Conservation (phyloP, 768 basidiomycete species). For the Russula dissimulans region DNA sequence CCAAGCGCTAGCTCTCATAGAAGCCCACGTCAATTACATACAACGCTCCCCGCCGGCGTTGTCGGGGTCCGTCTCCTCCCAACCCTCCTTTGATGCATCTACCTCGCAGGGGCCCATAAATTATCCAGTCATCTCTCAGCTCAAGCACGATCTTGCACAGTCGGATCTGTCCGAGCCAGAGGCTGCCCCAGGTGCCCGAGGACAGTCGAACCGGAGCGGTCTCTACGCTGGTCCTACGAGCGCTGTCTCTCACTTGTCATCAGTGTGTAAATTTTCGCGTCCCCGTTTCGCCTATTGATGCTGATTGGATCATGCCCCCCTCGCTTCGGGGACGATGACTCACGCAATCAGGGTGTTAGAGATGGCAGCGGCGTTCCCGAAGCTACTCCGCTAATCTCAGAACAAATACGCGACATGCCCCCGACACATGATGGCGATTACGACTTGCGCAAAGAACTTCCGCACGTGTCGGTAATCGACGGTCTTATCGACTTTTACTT, state of each 20-base stretch:
- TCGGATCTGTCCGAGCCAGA: constrained; percentile 35
- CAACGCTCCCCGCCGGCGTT: constrained; percentile 9
- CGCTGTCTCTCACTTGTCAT: constrained; percentile 56
- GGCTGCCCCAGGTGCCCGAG: constrained; percentile 58
- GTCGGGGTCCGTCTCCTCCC: constrained; percentile 18
- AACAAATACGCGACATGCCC: constrained; percentile 33
- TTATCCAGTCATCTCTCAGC: constrained; percentile 22
- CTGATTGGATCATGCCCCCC: background rate
- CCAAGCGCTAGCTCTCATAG: constrained; percentile 58
- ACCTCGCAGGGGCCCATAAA: constrained; percentile 21
- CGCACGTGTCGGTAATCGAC: constrained; percentile 59
- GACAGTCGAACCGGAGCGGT: constrained; percentile 55
- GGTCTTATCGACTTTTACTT: constrained; percentile 69
- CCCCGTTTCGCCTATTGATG: constrained; percentile 1
- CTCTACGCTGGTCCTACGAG: constrained; percentile 77
- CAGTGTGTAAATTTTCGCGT: constrained; percentile 34
- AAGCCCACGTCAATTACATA: constrained; percentile 42
- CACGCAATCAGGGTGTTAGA: constrained; percentile 27
- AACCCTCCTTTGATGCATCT: constrained; percentile 9
- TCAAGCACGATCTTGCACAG: constrained; percentile 1
- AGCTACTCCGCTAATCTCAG: background rate
- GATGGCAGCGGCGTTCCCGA: constrained; percentile 2
- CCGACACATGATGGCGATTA: constrained; percentile 54
- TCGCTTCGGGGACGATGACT: constrained; percentile 1
- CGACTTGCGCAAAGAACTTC: constrained; percentile 60